phyloP scores from a whole-genome alignment of 2,329 filamentous ascomycete genomes.

The Ustulina deusta region DNA sequence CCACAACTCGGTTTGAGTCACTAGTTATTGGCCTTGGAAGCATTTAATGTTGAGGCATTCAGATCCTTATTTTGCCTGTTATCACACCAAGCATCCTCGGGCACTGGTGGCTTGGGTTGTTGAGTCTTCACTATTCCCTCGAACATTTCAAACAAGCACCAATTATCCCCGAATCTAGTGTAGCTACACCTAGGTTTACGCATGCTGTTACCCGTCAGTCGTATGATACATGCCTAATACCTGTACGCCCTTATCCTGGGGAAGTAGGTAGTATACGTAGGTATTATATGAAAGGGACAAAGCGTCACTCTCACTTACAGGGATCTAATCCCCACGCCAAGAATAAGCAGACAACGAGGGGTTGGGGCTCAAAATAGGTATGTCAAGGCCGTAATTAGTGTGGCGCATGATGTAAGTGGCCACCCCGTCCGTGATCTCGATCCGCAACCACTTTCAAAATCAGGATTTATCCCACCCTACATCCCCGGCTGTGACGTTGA shows the following conservation, averaged over 20 bases:
- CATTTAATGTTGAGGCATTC: no score
- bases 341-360: slow-evolving; percentile 7
- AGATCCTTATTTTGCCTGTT: no score
- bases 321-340: slow-evolving; percentile 19
- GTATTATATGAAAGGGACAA: not conserved
- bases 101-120: not conserved
- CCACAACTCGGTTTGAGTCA: no score
- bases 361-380: not conserved
- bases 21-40: no score
- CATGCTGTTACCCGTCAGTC: not conserved
- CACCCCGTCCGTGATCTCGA: slow-evolving; percentile 36
- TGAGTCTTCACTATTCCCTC: not conserved
- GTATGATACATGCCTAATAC: not conserved
- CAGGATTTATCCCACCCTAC: slow-evolving; percentile 34
- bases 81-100: no score
- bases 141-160: not conserved
- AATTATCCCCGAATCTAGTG: not conserved
- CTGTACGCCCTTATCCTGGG: no score
- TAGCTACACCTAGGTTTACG: not conserved
- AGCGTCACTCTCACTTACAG: slow-evolving; percentile 20
- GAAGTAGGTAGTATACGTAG: not conserved
- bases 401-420: slow-evolving; percentile 40
- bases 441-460: slow-evolving; percentile 38
- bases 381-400: slow-evolving; percentile 20
- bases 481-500: slow-evolving; percentile 38